Base-by-base conservation (phyloP, 495 filamentous ascomycete genomes). In the Daldinia childiae region DNA sequence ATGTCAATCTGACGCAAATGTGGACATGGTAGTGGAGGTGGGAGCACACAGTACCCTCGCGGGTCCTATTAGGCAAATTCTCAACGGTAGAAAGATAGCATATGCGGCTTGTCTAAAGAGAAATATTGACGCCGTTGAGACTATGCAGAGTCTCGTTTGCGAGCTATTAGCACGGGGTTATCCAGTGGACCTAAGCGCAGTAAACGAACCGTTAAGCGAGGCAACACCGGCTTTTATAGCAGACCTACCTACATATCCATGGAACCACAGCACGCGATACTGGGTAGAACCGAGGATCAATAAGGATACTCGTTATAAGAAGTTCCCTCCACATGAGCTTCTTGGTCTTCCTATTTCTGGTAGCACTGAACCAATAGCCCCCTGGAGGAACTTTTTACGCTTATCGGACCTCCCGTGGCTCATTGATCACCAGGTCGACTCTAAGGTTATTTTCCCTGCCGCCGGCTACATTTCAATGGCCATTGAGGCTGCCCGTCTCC, bases 21-120 rank as follows among this genome's bases (percentile, higher is more conserved):
- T 54, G 14, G 26, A 30, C 19, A 7, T 69, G 1, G 58, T 89
- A 0, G 59, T 90, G 11, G 88, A 90, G 55, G 76, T 89, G 32
- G 88, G 89, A 0, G 87, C 89, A 21, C 88, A 90, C 65, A 71
- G 78, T 4, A 83, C 88, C 1, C 71, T 91, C 0, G 77, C 82
- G 32, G 17, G 51, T 26, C 51, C 51, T 3, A 30, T 30, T 12
- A 9, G 19, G 5, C 81, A 88, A 62, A 84, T 85, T 5, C 55
- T 86, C 9, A 75, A 82, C 29, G 74, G 72, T 8, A 52, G 73
- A 7, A 3, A 17, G 5, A 52, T 64, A 14, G 50, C 68, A 0
- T 77, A 74, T 32, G 36, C n/a, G 9, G 60, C 64, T 4, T 72
- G 61, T n/a, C 66, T 77, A 5, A 38, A 55, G 27, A 11, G 77